A percentile compares a stretch with the other conserved stretches of the same genome.
phyloP scores from a whole-genome alignment of 2,329 filamentous ascomycete genomes.

The Neoscytalidium dimidiatum region DNA sequence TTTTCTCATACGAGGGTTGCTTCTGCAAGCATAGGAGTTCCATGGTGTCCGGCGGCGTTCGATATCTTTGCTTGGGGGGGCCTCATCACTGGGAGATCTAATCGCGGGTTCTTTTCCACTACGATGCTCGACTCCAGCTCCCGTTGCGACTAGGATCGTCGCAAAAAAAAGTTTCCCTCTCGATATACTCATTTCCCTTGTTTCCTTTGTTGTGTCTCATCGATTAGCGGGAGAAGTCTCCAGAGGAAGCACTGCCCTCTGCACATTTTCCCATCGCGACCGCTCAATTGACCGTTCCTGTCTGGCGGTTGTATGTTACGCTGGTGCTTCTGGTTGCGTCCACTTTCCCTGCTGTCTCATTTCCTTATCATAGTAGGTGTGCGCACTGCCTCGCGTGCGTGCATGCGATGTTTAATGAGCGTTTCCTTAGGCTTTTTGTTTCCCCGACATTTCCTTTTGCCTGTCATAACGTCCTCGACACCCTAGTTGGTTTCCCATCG shows the following conservation, averaged over 20 bases:
- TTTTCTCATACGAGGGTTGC: slow-evolving; percentile 19
- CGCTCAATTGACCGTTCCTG: background rate
- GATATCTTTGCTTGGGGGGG: slow-evolving; percentile 10
- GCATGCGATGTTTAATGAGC: slow-evolving; percentile 18
- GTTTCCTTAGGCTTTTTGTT: slow-evolving; percentile 10
- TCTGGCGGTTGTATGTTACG: slow-evolving; percentile 6
- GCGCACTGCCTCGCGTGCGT: slow-evolving; percentile 11
- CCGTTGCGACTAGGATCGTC: slow-evolving; percentile 1
- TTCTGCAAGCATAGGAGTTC: slow-evolving; percentile 20
- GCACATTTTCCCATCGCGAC: background rate
- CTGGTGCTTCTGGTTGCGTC: background rate
- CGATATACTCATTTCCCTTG: slow-evolving; percentile 5
- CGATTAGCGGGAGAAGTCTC: background rate
- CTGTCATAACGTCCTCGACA: slow-evolving; percentile 2
- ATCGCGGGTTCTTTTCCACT: slow-evolving; percentile 9
- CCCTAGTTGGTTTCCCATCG: background rate
- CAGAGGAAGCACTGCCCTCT: background rate
- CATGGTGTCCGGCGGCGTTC: slow-evolving; percentile 17
- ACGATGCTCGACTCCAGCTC: slow-evolving; percentile 10
- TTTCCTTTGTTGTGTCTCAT: slow-evolving; percentile 15
- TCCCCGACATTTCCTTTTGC: background rate
- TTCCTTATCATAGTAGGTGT: slow-evolving; percentile 7
- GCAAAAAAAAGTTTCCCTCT: slow-evolving; percentile 18
- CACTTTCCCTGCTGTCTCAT: slow-evolving; percentile 4
- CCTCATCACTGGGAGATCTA: slow-evolving; percentile 10